A percentile compares a stretch with the other conserved stretches of the same genome.
phyloP scores from a whole-genome alignment of 2,329 filamentous ascomycete species.

The Verticillium alfalfae region DNA sequence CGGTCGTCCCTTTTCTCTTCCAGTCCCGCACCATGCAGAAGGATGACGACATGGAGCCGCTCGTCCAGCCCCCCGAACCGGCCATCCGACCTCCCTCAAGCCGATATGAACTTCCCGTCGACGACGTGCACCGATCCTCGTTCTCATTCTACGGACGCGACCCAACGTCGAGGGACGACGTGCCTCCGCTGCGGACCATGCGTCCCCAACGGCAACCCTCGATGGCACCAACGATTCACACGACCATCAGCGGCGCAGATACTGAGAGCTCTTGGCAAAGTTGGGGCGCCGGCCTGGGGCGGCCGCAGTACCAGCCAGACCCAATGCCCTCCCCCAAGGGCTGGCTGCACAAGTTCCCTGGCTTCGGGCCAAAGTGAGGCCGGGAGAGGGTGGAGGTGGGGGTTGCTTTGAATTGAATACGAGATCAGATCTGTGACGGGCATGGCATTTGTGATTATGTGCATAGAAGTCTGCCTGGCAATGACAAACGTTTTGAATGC shows the following conservation, averaged over 20 bases:
- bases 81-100: not conserved
- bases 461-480: not conserved
- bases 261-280: slow-evolving; percentile 11
- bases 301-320: slow-evolving; percentile 3
- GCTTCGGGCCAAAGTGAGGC: slow-evolving; percentile 7
- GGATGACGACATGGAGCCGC: not conserved
- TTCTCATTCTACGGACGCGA: slow-evolving; percentile 5
- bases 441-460: not conserved
- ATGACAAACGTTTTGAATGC: not conserved
- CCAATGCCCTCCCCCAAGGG: slow-evolving; percentile 1
- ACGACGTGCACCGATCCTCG: slow-evolving; percentile 4
- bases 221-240: slow-evolving; percentile 9
- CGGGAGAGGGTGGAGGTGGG: not conserved
- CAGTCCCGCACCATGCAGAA: not conserved
- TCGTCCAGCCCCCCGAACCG: not conserved
- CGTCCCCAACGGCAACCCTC: slow-evolving; percentile 3
- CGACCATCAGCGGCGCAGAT: slow-evolving; percentile 1
- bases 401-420: too few species aligned
- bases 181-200: not conserved
- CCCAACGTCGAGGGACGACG: not conserved
- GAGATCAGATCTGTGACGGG: not conserved
- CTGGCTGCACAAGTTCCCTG: slow-evolving; percentile 11
- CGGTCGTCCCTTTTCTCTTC: slow-evolving; percentile 4
- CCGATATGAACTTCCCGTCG: not conserved
- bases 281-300: slow-evolving; percentile 8